phyloP scores from a whole-genome alignment of 306 rosid species.

The Acacia acuminata region DNA sequence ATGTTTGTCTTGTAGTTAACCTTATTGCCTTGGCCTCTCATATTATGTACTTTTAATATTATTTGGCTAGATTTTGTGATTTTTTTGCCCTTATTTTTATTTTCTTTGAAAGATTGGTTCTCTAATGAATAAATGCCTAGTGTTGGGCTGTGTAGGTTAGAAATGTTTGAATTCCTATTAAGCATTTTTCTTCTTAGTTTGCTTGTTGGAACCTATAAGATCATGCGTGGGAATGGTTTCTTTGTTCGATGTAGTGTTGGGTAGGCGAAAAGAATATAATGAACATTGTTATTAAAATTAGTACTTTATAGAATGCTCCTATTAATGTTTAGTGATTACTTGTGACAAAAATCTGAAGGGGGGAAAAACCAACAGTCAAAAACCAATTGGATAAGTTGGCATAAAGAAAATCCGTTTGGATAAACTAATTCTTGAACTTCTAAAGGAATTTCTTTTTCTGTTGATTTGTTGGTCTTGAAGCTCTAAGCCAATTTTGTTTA shows the following conservation, averaged over 20 bases:
- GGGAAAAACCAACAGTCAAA: neutral
- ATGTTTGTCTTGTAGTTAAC: neutral
- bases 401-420: neutral
- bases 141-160: neutral
- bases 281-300: neutral
- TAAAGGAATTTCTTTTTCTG: neutral
- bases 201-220: slow-evolving; percentile 41
- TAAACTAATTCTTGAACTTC: slow-evolving; percentile 22
- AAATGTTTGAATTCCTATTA: neutral
- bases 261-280: neutral
- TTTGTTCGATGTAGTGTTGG: neutral
- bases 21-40: neutral
- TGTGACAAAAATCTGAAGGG: neutral
- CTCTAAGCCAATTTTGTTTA: too few species aligned
- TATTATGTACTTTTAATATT: neutral
- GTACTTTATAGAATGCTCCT: neutral
- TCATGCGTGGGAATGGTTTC: neutral
- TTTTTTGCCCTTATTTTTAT: slow-evolving; percentile 8
- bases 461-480: neutral
- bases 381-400: slow-evolving; percentile 15
- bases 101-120: slow-evolving; percentile 26
- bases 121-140: slow-evolving; percentile 8
- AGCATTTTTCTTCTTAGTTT: neutral
- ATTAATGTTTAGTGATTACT: neutral
- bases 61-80: neutral